These are phyloP conservation scores for Ilyonectria destructans DNA, from an alignment of 2,329 filamentous ascomycete species.

Conservation along the genomic window DNA sequence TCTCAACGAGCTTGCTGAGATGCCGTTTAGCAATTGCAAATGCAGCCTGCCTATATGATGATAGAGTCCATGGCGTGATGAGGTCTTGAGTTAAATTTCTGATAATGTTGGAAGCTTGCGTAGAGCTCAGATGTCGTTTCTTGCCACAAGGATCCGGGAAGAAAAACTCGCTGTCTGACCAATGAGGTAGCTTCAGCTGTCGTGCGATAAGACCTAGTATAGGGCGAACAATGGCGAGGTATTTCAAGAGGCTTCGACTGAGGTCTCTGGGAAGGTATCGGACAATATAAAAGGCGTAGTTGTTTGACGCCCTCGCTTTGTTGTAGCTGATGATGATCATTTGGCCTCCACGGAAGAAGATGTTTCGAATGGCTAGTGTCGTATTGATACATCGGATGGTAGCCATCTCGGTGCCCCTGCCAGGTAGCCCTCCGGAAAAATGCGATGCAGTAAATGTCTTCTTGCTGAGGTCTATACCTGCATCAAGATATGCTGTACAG, in stretches of 20 bases:
- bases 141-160: not conserved
- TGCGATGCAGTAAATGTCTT: not conserved
- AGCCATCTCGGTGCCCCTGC: not conserved
- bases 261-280: not conserved
- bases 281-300: constrained; percentile 16
- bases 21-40: constrained; percentile 19
- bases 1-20: constrained; percentile 2
- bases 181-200: not conserved
- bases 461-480: not conserved
- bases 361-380: constrained; percentile 6
- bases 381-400: constrained; percentile 3
- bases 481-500: constrained; percentile 10
- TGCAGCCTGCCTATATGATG: not conserved
- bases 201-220: not conserved
- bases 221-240: not conserved
- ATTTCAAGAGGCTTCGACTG: not conserved
- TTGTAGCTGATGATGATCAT: constrained; percentile 14
- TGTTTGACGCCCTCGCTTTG: constrained; percentile 11
- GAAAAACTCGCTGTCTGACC: not conserved
- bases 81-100: not conserved
- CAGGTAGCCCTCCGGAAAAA: not conserved
- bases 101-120: not conserved
- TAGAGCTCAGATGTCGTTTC: not conserved
- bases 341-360: constrained; percentile 6
- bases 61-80: not conserved